A percentile compares a stretch with the other conserved stretches of the same genome.
Conservation (phyloP, 2,329 filamentous ascomycete genomes). For the Albifimbria verrucaria region DNA sequence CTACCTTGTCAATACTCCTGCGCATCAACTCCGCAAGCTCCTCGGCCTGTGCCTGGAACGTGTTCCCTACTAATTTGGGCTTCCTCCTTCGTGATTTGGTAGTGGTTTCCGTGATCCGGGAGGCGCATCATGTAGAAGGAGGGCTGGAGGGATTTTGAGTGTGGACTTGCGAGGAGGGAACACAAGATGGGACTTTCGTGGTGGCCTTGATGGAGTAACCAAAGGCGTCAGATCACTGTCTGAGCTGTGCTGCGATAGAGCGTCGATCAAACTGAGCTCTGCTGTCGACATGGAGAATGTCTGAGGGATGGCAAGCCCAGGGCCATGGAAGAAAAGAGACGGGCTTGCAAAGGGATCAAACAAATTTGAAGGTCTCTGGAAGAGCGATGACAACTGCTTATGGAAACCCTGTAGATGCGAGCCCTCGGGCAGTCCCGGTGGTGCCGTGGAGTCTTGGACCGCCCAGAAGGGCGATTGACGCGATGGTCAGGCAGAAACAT, state of each 20-base stretch:
- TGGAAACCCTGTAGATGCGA: conserved; percentile 35
- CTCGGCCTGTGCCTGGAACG: conserved; percentile 41
- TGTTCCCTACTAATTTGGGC: conserved; percentile 31
- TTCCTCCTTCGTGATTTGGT: conserved; percentile 13
- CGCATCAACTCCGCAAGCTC: conserved; percentile 48
- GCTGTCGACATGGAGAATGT: conserved; percentile 37
- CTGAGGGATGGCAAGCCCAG: conserved; percentile 43
- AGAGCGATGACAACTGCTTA: conserved; percentile 38
- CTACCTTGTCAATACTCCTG: conserved; percentile 43
- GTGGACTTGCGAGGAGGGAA: conserved; percentile 47
- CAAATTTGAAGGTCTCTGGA: conserved; percentile 42
- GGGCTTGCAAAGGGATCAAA: conserved; percentile 62
- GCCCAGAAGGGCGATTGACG: conserved; percentile 29
- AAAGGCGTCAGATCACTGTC: too few relatives aligned
- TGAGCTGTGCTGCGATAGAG: conserved; percentile 4
- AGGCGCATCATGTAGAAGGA: conserved; percentile 44
- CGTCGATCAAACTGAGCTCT: conserved; percentile 18
- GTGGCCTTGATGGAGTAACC: conserved; percentile 16
- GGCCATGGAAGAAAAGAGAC: conserved; percentile 54
- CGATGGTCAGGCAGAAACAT: conserved; percentile 54
- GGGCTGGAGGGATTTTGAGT: conserved; percentile 45
- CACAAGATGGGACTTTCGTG: conserved; percentile 38
- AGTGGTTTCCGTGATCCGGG: conserved; percentile 13
- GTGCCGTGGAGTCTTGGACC: conserved; percentile 11
- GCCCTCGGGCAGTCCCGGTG: conserved; percentile 21